Evolutionary conservation across 176 grass and related monocot genomes (phyloP).

Genomic region (Hsuehochloa calcarea): DNA sequence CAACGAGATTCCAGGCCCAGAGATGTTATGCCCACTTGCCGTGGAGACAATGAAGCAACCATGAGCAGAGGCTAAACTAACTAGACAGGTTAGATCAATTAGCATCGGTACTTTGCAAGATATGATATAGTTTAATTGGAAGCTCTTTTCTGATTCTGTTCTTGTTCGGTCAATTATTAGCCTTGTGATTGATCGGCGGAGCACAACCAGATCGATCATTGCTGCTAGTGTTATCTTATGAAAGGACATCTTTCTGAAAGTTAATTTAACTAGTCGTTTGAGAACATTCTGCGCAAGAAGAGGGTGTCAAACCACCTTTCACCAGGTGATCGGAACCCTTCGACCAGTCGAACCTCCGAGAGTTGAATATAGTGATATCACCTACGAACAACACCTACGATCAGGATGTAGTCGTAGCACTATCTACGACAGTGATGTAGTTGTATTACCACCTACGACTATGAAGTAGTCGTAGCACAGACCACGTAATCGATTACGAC

Average conservation of each 20-base stretch:
- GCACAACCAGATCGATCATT: not conserved
- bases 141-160: not conserved
- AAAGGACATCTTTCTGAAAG: not conserved
- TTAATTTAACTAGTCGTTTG: not conserved
- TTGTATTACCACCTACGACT: no score
- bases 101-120: not conserved
- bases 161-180: constrained; percentile 30
- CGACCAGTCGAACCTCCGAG: no score
- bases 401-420: no score
- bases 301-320: no score
- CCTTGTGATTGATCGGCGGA: not conserved
- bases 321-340: no score
- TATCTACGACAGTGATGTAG: no score
- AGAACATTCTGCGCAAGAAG: not conserved
- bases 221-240: not conserved
- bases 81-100: not conserved
- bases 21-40: constrained; percentile 35
- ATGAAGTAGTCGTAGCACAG: no score
- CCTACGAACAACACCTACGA: no score
- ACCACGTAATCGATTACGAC: no score
- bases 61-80: not conserved
- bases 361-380: no score
- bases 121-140: not conserved
- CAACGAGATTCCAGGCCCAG: constrained; percentile 18
- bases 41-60: constrained; percentile 20